phyloP scores from a whole-genome alignment of 2,329 filamentous ascomycete species.

The Trichoderma sp. region DNA sequence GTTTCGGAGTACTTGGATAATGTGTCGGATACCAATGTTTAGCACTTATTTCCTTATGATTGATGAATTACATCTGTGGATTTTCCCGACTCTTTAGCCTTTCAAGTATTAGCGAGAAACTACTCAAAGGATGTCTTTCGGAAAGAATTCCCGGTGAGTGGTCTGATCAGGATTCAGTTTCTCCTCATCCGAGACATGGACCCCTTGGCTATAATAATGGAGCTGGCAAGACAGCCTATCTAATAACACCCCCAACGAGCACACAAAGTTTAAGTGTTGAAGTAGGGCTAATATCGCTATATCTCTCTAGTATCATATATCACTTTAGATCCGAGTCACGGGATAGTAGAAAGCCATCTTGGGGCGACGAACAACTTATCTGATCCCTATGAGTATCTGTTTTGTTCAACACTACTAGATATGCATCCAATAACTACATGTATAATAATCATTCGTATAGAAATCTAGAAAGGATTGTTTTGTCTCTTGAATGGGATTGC shows the following conservation, averaged over 20 bases:
- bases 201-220: neutral
- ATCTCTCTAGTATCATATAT: neutral
- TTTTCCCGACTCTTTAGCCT: neutral
- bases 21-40: neutral
- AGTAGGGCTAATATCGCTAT: neutral
- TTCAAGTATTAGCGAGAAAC: neutral
- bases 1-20: neutral
- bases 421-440: neutral
- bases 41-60: neutral
- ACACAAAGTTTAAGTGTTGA: too few species aligned
- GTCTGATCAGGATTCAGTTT: neutral
- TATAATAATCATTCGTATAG: neutral
- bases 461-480: neutral
- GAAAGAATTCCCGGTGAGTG: neutral
- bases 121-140: neutral
- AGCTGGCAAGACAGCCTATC: neutral
- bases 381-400: too few species aligned
- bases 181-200: neutral
- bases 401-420: neutral
- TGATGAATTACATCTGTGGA: neutral
- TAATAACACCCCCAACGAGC: neutral
- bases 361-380: too few species aligned
- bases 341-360: neutral
- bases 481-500: neutral
- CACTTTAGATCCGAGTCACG: neutral